Conservation (phyloP, 768 basidiomycete species). For the Dictyophora rubrovolvata region DNA sequence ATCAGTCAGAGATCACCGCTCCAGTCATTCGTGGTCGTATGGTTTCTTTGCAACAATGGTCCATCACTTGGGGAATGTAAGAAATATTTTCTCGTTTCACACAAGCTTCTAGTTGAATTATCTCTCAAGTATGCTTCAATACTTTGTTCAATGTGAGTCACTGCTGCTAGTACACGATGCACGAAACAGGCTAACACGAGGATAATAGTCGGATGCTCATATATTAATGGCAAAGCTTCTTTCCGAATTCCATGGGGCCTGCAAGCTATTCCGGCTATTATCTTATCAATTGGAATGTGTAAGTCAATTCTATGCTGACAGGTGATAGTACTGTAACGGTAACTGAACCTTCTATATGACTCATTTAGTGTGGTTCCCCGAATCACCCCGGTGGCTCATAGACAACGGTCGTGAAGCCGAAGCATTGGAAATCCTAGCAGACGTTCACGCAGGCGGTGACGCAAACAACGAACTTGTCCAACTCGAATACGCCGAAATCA, state of each 20-base stretch:
- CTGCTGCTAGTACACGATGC: not conserved
- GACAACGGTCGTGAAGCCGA: constrained; percentile 52
- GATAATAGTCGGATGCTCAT: constrained; percentile 47
- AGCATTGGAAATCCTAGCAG: constrained; percentile 62
- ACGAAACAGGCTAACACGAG: not conserved
- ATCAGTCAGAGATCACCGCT: constrained; percentile 66
- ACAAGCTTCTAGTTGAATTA: not conserved
- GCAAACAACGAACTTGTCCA: constrained; percentile 48
- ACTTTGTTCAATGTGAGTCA: constrained; percentile 48
- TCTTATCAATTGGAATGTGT: constrained; percentile 57
- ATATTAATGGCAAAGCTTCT: constrained; percentile 57
- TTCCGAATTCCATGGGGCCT: constrained; percentile 78
- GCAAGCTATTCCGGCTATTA: constrained; percentile 67
- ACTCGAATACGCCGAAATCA: constrained; percentile 63
- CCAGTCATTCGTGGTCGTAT: constrained; percentile 65
- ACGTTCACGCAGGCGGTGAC: constrained; percentile 61
- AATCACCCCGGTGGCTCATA: constrained; percentile 59
- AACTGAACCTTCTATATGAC: constrained; percentile 16
- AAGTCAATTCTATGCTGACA: constrained; percentile 42
- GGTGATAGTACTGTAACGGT: no score
- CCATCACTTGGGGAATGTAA: constrained; percentile 65
- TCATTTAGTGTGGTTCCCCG: constrained; percentile 14
- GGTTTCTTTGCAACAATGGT: constrained; percentile 70
- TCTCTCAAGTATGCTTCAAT: constrained; percentile 40
- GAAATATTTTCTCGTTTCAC: not conserved